A percentile compares a stretch with the other conserved stretches of the same genome.
Conservation (phyloP, 257 asterid species). For the Ehretia macrophylla region DNA sequence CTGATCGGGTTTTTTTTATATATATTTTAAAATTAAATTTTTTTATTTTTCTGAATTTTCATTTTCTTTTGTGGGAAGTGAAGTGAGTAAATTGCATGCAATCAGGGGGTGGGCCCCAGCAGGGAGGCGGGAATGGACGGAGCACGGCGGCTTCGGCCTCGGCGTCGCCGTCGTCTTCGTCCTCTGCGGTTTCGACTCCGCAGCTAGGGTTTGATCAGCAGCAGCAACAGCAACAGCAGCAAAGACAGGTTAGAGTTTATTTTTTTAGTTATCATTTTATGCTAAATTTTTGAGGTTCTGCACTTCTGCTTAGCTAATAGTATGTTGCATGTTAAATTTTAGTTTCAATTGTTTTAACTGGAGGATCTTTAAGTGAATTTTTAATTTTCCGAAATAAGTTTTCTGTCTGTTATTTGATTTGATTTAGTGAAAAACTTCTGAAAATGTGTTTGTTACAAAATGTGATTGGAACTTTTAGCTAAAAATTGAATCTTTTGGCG, state of each 20-base stretch:
- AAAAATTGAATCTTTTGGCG: too few species aligned
- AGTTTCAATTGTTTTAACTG: background rate
- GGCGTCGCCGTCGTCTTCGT: conserved; percentile 88
- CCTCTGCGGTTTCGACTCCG: conserved; percentile 65
- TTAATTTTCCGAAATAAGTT: background rate
- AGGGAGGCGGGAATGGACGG: conserved; percentile 90
- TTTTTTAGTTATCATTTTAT: background rate
- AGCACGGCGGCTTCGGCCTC: conserved; percentile 66
- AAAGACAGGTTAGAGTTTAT: conserved; percentile 62
- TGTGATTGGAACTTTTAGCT: too few species aligned
- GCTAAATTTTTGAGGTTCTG: background rate
- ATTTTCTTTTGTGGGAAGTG: background rate
- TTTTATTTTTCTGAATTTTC: background rate
- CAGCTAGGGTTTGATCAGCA: conserved; percentile 80
- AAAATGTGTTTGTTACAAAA: background rate
- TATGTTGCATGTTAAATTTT: background rate
- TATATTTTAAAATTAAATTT: background rate
- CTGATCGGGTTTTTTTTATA: background rate
- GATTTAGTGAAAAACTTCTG: background rate
- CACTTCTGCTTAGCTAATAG: background rate
- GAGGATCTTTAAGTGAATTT: background rate
- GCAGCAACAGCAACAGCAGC: conserved; percentile 53
- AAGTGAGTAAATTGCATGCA: conserved; percentile 47
- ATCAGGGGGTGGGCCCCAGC: conserved; percentile 82
- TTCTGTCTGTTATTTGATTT: background rate